These are phyloP conservation scores for Mycena maculata DNA, from an alignment of 768 basidiomycete species.

Conservation along the genomic window DNA sequence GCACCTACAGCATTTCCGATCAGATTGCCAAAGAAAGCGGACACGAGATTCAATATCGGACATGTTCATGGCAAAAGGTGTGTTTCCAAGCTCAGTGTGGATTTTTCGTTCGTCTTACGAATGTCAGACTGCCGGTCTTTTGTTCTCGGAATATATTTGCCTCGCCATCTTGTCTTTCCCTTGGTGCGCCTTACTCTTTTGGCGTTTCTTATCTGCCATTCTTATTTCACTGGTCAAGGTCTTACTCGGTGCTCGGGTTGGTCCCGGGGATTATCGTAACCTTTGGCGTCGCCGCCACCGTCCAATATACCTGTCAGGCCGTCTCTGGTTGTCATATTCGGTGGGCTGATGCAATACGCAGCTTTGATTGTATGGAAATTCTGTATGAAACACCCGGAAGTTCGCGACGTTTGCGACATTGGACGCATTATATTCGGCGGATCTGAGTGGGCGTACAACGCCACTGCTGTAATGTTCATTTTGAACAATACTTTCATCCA, in stretches of 20 bases:
- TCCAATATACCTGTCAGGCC: slow-evolving; percentile 51
- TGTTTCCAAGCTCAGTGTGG: slow-evolving; percentile 4
- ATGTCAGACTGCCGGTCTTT: slow-evolving; percentile 48
- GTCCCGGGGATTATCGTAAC: slow-evolving; percentile 58
- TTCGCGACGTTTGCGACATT: slow-evolving; percentile 64
- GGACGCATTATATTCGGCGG: slow-evolving; percentile 60
- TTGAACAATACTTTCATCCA: slow-evolving; percentile 68
- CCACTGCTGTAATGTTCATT: slow-evolving; percentile 63
- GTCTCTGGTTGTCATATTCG: background rate
- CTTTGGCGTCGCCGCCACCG: slow-evolving; percentile 50
- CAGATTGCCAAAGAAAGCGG: slow-evolving; percentile 42
- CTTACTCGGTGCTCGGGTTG: slow-evolving; percentile 53
- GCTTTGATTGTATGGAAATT: slow-evolving; percentile 57
- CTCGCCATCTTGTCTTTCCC: slow-evolving; percentile 46
- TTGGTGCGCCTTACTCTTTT: slow-evolving; percentile 24
- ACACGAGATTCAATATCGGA: slow-evolving; percentile 51
- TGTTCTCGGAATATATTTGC: slow-evolving; percentile 52
- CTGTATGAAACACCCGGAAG: slow-evolving; percentile 61
- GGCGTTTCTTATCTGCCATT: background rate
- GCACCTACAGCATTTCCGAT: slow-evolving; percentile 28
- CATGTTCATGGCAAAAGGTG: slow-evolving; percentile 64
- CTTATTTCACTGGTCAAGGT: slow-evolving; percentile 5
- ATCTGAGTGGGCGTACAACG: slow-evolving; percentile 59
- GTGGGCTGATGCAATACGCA: background rate
- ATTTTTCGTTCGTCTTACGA: too few species aligned